These are phyloP conservation scores for Calonectria pseudoturangicola DNA, from an alignment of 2,329 filamentous ascomycete species.

Conservation along the genomic window DNA sequence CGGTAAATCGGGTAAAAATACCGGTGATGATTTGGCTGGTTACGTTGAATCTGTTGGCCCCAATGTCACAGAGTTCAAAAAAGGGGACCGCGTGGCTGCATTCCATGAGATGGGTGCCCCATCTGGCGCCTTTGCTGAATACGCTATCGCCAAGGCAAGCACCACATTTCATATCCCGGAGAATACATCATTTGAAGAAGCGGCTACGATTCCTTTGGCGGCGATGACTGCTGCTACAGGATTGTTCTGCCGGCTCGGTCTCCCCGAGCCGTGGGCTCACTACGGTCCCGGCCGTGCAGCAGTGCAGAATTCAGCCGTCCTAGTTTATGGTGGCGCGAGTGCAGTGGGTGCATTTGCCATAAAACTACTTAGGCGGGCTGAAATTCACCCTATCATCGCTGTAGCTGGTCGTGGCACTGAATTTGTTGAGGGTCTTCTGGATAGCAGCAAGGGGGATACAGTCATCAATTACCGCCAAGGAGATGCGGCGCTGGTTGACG, in stretches of 20 bases:
- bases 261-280: slow-evolving; percentile 14
- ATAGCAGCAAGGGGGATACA: not conserved
- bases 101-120: slow-evolving; percentile 20
- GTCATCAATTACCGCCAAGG: slow-evolving; percentile 18
- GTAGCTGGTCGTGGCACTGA: slow-evolving; percentile 12
- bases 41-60: not conserved
- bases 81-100: slow-evolving; percentile 7
- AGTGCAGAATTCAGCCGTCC: not conserved
- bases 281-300: not conserved
- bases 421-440: not conserved
- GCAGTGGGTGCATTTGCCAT: slow-evolving; percentile 23
- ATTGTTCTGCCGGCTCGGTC: not conserved
- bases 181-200: slow-evolving; percentile 10
- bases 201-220: not conserved
- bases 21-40: slow-evolving; percentile 18
- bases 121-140: slow-evolving; percentile 6
- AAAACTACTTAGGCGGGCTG: not conserved
- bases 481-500: not conserved
- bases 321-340: slow-evolving; percentile 16
- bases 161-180: slow-evolving; percentile 16
- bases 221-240: slow-evolving; percentile 18
- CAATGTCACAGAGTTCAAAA: slow-evolving; percentile 19
- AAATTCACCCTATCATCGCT: slow-evolving; percentile 18
- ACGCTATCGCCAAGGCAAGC: not conserved
- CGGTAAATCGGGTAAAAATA: not conserved